A percentile compares a stretch with the other conserved stretches of the same genome.
phyloP scores from a whole-genome alignment of 495 filamentous ascomycete genomes.

The Physcia stellaris region DNA sequence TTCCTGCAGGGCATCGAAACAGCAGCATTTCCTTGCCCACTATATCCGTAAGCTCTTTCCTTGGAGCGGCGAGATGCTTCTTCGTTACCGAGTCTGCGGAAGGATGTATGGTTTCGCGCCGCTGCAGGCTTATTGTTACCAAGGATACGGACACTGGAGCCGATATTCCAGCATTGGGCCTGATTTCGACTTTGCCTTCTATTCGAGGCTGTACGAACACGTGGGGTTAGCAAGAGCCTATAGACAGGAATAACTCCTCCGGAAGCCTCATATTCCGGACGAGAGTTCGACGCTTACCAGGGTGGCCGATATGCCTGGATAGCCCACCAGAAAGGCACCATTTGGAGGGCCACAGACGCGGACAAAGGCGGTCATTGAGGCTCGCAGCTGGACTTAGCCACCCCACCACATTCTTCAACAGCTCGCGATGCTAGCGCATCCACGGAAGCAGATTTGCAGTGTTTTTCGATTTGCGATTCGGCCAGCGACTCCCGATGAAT shows the following conservation, averaged over 20 bases:
- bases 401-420: constrained; percentile 15
- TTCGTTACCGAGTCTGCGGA: constrained; percentile 86
- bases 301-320: constrained; percentile 95
- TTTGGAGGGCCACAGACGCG: constrained; percentile 96
- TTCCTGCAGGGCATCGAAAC: constrained; percentile 72
- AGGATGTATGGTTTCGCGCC: constrained; percentile 92
- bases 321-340: constrained; percentile 90
- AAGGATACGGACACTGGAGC: constrained; percentile 84
- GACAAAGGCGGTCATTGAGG: constrained; percentile 75
- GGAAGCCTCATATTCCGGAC: background rate
- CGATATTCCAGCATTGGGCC: constrained; percentile 66
- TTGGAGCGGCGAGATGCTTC: constrained; percentile 79
- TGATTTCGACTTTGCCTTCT: constrained; percentile 96
- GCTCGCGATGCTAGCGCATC: too few relatives aligned
- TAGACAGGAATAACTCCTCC: too few relatives aligned
- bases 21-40: constrained; percentile 92
- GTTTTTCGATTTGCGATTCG: too few relatives aligned
- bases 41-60: constrained; percentile 81
- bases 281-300: constrained; percentile 46
- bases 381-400: constrained; percentile 12
- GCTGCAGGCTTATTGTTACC: constrained; percentile 84
- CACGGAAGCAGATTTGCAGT: too few relatives aligned
- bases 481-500: too few relatives aligned
- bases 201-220: constrained; percentile 66
- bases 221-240: background rate